Evolutionary conservation across 176 grass and related monocot species (phyloP).

Genomic region (Phoenix roebelenii): DNA sequence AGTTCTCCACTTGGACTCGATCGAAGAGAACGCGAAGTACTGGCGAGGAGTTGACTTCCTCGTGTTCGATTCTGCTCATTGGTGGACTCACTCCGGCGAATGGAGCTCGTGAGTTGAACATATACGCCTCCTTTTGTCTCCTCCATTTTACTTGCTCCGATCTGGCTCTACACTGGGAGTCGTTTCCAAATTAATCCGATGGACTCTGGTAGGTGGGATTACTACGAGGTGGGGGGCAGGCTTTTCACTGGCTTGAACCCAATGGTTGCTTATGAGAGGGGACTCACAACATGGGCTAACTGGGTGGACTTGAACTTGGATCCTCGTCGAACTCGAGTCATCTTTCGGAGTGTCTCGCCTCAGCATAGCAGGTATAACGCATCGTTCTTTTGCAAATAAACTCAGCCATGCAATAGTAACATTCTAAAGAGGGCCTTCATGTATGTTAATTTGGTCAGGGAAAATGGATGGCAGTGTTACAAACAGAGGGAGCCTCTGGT

Average conservation of each 20-base stretch:
- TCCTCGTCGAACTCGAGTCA: slow-evolving; percentile 23
- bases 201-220: slow-evolving; percentile 22
- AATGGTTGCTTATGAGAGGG: slow-evolving; percentile 41
- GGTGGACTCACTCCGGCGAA: slow-evolving; percentile 43
- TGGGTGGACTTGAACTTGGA: slow-evolving; percentile 41
- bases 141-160: too few species aligned
- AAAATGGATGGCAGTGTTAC: slow-evolving; percentile 44
- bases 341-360: slow-evolving; percentile 33
- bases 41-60: slow-evolving; percentile 41
- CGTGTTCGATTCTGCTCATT: slow-evolving; percentile 45
- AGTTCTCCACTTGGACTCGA: slow-evolving; percentile 34
- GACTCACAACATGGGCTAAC: slow-evolving; percentile 32
- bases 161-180: too few species aligned
- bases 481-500: slow-evolving; percentile 14
- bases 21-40: slow-evolving; percentile 37
- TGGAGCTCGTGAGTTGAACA: slow-evolving; percentile 30
- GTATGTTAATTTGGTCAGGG: slow-evolving; percentile 1
- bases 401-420: too few species aligned
- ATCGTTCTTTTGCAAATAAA: too few species aligned
- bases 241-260: slow-evolving; percentile 29
- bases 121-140: too few species aligned
- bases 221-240: slow-evolving; percentile 27
- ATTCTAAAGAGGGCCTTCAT: too few species aligned
- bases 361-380: slow-evolving; percentile 28
- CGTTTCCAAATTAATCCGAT: neutral